Base-by-base conservation (phyloP, 805 yeast genomes). In the Pichia deserticola region DNA sequence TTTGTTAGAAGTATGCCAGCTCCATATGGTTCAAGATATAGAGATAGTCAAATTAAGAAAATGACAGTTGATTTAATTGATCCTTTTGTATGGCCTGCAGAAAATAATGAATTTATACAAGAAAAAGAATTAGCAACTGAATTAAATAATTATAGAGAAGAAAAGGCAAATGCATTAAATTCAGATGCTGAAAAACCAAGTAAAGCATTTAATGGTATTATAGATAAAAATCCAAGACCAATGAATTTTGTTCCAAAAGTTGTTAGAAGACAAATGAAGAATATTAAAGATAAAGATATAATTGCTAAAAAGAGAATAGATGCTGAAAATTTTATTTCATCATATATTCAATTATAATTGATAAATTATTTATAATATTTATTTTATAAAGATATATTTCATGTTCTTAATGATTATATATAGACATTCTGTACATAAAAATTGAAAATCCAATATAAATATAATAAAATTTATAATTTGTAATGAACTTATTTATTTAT, bases 41-140 rank as follows among this genome's bases (percentile, higher is more conserved):
- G 96, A 68, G 72, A 75, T 7, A 82, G 90, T 1, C 96, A 89
- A 69, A 77, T 79, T 56, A 93, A 93, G 73, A 90, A 89, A 69
- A 93, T 93, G 98, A 92, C 97, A 27, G 85, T 93, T 47, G 98
- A 90, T 59, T 86, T 93, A 92, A 82, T 81, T 51, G 89, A 92
- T 57, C 99, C 99, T 28, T 93, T 93, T 64, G 76, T 93, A 43
- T 93, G 97, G 97, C 99, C 99, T 5, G 84, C 77, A 37, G 74
- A 70, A 42, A 59, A 63, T n/a, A 59, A 60, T 60, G 70, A 56
- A 58, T 67, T 49, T 55, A 57, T 58, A 53, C 67, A 51, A 50
- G 75, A 66, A 30, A 50, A 54, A 33, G 53, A 54, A 25, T 56
- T 70, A 41, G 68, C 67, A 27, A 69, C 72, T 40, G 80, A 82